A percentile compares a stretch with the other conserved stretches of the same genome.
Evolutionary conservation across 768 basidiomycete genomes (phyloP).

Genomic region (Fistulinella prunicolor): DNA sequence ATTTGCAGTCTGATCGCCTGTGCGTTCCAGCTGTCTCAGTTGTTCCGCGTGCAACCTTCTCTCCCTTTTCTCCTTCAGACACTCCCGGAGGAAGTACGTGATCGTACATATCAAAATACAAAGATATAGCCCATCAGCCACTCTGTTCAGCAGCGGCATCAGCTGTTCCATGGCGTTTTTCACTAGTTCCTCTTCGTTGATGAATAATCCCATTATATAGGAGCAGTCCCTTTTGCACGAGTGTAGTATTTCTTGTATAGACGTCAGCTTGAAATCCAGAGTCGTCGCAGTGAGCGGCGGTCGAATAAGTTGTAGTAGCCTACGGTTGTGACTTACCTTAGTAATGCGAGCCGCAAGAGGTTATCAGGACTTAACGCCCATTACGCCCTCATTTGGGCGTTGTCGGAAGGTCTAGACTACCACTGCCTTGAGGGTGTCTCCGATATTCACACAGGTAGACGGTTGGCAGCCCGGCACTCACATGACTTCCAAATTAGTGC

Average conservation of each 20-base stretch:
- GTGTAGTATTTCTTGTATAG: not conserved
- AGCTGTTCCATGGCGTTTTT: slow-evolving; percentile 5
- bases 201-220: slow-evolving; percentile 18
- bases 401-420: too few species aligned
- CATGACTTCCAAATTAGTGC: too few species aligned
- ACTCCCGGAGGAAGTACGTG: slow-evolving; percentile 16
- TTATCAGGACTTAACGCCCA: too few species aligned
- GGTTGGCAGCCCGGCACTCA: too few species aligned
- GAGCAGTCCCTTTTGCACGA: not conserved
- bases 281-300: too few species aligned
- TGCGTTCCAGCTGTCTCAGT: slow-evolving; percentile 5
- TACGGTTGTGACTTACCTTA: too few species aligned
- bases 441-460: too few species aligned
- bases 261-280: slow-evolving; percentile 1
- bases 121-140: slow-evolving; percentile 2
- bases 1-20: too few species aligned
- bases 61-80: slow-evolving; percentile 21
- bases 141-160: slow-evolving; percentile 11
- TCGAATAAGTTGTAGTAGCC: too few species aligned
- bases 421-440: too few species aligned
- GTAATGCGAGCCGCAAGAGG: too few species aligned
- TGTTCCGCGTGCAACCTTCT: slow-evolving; percentile 15
- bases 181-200: slow-evolving; percentile 19
- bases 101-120: slow-evolving; percentile 15
- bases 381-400: too few species aligned